phyloP scores from a whole-genome alignment of 805 yeast genomes.

The Hagleromyces aurorensis region DNA sequence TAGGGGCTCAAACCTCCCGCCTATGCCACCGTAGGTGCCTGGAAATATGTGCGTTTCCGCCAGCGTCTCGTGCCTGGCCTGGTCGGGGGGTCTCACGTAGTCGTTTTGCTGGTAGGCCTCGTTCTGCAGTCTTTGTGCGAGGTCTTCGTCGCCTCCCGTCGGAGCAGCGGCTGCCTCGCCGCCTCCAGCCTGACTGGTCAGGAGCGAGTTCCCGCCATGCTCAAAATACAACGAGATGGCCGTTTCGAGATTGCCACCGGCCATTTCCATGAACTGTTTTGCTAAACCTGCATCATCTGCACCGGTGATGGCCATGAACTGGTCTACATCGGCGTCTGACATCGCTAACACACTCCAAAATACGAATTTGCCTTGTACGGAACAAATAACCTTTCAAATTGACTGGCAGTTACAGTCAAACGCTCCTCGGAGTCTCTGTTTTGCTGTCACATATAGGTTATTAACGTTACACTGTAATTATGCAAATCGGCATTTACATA shows the following conservation, averaged over 20 bases:
- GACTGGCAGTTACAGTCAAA: no score
- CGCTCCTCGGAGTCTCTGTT: no score
- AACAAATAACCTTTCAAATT: no score
- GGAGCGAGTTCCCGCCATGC: conserved; percentile 35
- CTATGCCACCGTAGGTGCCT: conserved; percentile 33
- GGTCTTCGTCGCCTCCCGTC: conserved; percentile 39
- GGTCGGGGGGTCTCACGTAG: conserved; percentile 69
- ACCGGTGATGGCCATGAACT: conserved; percentile 80
- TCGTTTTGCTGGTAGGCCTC: conserved; percentile 45
- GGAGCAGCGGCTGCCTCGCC: conserved; percentile 3
- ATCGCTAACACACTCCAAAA: conserved; percentile 11
- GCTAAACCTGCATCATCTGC: conserved; percentile 62
- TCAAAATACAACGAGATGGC: conserved; percentile 85
- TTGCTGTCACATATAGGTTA: no score
- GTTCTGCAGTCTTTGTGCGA: conserved; percentile 56
- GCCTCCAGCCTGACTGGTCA: conserved; percentile 6
- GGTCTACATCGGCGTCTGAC: conserved; percentile 48
- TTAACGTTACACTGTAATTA: no score
- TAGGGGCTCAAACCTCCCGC: conserved; percentile 29
- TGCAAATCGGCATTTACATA: no score
- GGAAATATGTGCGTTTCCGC: conserved; percentile 36
- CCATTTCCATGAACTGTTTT: conserved; percentile 65
- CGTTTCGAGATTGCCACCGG: conserved; percentile 68
- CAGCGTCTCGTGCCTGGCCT: conserved; percentile 59
- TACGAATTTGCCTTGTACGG: no score